Evolutionary conservation across 1,284 basidiomycete genomes (phyloP), one percentile per base, ranked within the genome.

Genomic region (Ceratobasidium sp.): DNA sequence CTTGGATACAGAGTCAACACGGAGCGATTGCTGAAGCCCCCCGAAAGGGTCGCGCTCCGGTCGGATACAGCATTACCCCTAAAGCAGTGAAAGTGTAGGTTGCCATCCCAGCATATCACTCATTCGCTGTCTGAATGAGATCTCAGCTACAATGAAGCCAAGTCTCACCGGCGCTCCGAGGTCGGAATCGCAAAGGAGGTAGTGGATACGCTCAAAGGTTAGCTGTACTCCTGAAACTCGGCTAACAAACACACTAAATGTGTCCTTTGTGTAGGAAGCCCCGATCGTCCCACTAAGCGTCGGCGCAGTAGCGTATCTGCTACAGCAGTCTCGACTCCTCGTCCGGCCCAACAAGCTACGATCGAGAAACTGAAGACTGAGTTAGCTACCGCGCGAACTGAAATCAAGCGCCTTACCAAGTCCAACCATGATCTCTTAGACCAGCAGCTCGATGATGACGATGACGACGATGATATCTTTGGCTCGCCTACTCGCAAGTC

Each of bases 161-260:
- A 66, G 43, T 32, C 63, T 7, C 63, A 54, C 43, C 28, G 63
- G 14, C 63, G 63, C 2, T 66, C 63, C 23, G 21, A 66, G 6
- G 35, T 66, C 41, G 63, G 63, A 8, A 66, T 66, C 18, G 63
- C 63, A 38, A 66, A 41, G 49, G 63, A 66, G 49, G 41, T 47
- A 32, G 11, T 49, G 18, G 63, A 66, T 23, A 54, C 44, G 11
- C 32, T 66, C 26, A 66, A 66, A 66, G 63, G 63, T 66, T 5
- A 6, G 32, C 11, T 47, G 32, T 35, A n/a, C n/a, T n/a, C n/a
- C 49, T 63, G 61, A 66, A 50, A 38, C 16, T 3, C 9, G 3
- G 26, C 28, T 49, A 23, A 46, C 11, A 35, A 47, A 6, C 6
- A 50, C 16, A 43, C 23, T 38, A 1, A 52, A 52, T 47, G 8